A percentile compares a stretch with the other conserved stretches of the same genome.
These are phyloP conservation scores for Pythium oligandrum DNA, from an alignment of 352 stramenopile genomes.

Conservation along the genomic window DNA sequence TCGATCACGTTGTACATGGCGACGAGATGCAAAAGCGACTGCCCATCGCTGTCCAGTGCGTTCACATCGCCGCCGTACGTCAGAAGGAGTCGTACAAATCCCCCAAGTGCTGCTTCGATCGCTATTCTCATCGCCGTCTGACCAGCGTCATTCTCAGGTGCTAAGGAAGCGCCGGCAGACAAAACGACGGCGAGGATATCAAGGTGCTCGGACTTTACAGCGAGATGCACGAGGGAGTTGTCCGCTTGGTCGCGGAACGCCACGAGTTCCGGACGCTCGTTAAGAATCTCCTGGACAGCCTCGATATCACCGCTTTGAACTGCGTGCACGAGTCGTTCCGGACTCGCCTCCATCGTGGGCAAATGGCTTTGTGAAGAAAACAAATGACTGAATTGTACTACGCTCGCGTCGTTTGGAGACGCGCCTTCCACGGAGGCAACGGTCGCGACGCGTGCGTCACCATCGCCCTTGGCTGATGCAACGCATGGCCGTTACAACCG, in stretches of 20 bases:
- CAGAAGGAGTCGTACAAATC: slow-evolving; percentile 17
- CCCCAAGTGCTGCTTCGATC: slow-evolving; percentile 1
- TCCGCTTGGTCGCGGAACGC: slow-evolving; percentile 1
- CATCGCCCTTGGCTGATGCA: no score
- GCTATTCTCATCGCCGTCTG: slow-evolving; percentile 12
- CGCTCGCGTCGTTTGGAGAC: no score
- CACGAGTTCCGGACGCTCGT: no score
- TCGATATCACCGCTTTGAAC: no score
- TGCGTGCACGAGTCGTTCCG: no score
- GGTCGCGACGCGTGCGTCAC: no score
- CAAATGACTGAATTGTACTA: no score
- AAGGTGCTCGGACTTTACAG: slow-evolving; percentile 15
- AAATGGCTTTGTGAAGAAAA: no score
- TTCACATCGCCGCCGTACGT: slow-evolving; percentile 23
- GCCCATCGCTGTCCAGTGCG: slow-evolving; percentile 16
- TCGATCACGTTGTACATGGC: slow-evolving; percentile 22
- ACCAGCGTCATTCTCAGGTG: slow-evolving; percentile 11
- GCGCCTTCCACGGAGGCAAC: no score
- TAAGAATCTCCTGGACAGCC: no score
- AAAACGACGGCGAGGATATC: slow-evolving; percentile 18
- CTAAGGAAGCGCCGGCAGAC: neutral
- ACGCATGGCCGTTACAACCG: no score
- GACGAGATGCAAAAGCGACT: slow-evolving; percentile 28
- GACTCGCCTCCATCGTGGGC: no score
- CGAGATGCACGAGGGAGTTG: slow-evolving; percentile 24